Percentiles rank a stretch among this genome's conserved stretches.
Evolutionary conservation across 495 filamentous ascomycete genomes (phyloP).

Genomic region (Neurospora africana): DNA sequence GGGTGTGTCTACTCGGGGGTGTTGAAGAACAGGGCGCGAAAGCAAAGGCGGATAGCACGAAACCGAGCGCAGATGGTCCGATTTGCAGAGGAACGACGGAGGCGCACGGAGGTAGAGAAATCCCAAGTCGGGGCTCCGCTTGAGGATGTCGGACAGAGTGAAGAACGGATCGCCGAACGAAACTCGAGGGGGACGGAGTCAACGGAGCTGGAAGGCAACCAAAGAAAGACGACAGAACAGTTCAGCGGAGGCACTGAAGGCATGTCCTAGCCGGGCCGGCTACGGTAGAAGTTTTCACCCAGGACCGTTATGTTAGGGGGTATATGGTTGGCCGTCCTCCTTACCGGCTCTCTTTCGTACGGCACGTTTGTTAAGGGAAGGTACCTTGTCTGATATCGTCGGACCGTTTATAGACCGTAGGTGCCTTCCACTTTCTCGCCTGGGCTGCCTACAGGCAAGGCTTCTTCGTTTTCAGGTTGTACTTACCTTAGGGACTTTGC

Average conservation of each 20-base stretch:
- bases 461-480: not conserved
- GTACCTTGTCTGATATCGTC: not conserved
- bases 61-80: slow-evolving; percentile 15
- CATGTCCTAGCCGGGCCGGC: not conserved
- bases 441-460: not conserved
- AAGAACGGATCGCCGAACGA: not conserved
- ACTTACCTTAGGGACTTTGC: not conserved
- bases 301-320: not conserved
- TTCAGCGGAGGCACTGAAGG: not conserved
- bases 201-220: not conserved
- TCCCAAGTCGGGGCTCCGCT: not conserved
- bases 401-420: not conserved
- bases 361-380: not conserved
- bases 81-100: slow-evolving; percentile 7
- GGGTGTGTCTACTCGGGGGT: slow-evolving; percentile 5
- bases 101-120: not conserved
- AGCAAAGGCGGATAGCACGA: not conserved
- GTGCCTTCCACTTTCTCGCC: not conserved
- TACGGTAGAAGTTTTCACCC: not conserved
- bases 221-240: not conserved
- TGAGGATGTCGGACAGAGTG: not conserved
- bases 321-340: not conserved
- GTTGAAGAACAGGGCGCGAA: not conserved
- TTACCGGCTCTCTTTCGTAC: not conserved
- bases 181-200: not conserved